A percentile compares a stretch with the other conserved stretches of the same genome.
Evolutionary conservation across 2,329 filamentous ascomycete genomes (phyloP).

Genomic region (Botrytis fabae): DNA sequence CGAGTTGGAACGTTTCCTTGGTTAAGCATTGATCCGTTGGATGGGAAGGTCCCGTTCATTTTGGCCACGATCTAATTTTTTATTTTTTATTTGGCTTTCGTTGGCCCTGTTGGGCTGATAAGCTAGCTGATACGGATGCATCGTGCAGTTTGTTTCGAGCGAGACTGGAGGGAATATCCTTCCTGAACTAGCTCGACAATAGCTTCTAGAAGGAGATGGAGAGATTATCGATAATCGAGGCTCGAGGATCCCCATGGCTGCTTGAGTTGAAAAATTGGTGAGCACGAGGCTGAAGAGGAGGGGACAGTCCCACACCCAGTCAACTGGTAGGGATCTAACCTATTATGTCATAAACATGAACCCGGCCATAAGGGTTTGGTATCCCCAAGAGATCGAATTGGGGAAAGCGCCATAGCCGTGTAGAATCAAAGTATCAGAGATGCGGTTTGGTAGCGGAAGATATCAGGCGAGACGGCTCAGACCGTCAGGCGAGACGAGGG

Average conservation of each 20-base stretch:
- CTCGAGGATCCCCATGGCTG: constrained; percentile 9
- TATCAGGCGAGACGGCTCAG: not conserved
- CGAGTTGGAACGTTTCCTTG: constrained; percentile 17
- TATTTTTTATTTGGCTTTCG: not conserved
- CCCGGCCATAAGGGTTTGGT: not conserved
- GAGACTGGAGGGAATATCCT: constrained; percentile 10
- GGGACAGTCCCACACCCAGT: constrained; percentile 5
- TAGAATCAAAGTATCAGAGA: not conserved
- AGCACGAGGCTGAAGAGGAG: constrained; percentile 16
- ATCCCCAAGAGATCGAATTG: not conserved
- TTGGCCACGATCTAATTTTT: not conserved
- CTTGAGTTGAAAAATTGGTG: not conserved
- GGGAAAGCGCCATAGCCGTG: not conserved
- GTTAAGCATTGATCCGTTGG: constrained; percentile 19
- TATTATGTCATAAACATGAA: not conserved
- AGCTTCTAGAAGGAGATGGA: constrained; percentile 3
- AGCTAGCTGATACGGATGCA: not conserved
- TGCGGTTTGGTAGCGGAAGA: not conserved
- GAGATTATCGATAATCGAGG: not conserved
- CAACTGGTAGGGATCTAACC: constrained; percentile 5
- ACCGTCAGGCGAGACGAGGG: constrained; percentile 4
- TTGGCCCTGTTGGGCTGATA: not conserved
- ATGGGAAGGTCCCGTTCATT: not conserved
- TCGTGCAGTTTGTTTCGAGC: not conserved
- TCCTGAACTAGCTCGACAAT: not conserved